These are phyloP conservation scores for Corchorus capsularis DNA, from an alignment of 345 rosid genomes.

Conservation along the genomic window DNA sequence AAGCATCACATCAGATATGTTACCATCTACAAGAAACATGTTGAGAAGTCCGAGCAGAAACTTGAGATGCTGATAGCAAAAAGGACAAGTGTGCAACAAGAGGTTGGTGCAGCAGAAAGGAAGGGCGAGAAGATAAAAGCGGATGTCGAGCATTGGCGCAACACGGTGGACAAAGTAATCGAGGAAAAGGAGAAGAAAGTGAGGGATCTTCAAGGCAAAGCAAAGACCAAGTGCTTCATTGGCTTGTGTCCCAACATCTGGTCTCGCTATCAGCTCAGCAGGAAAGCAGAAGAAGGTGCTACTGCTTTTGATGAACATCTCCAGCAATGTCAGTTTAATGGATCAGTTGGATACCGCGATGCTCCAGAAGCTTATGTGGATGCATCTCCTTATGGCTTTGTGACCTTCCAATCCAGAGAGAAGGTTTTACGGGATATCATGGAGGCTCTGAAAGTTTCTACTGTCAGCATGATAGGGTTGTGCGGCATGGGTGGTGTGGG, in stretches of 20 bases:
- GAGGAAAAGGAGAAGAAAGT: neutral
- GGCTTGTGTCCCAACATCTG: conserved; percentile 4
- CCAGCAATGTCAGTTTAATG: neutral
- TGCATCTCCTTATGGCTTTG: neutral
- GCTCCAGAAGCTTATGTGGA: neutral
- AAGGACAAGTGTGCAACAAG: neutral
- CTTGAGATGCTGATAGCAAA: neutral
- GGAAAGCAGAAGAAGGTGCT: neutral
- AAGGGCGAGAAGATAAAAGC: neutral
- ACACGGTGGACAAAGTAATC: neutral
- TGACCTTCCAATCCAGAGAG: neutral
- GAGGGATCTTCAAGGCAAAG: neutral
- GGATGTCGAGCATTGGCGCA: neutral
- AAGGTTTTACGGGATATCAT: neutral
- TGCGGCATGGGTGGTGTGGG: conserved; percentile 31
- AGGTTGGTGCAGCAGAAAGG: neutral
- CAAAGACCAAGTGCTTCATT: conserved; percentile 1
- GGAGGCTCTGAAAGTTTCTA: neutral
- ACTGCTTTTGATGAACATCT: neutral
- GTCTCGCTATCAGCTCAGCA: conserved; percentile 9
- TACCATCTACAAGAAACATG: neutral
- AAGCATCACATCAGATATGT: conserved; percentile 1
- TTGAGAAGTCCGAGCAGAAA: neutral
- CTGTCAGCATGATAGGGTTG: conserved; percentile 22
- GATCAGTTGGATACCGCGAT: neutral